Evolutionary conservation across 495 filamentous ascomycete genomes (phyloP).

Genomic region (Xylaria bambusicola): DNA sequence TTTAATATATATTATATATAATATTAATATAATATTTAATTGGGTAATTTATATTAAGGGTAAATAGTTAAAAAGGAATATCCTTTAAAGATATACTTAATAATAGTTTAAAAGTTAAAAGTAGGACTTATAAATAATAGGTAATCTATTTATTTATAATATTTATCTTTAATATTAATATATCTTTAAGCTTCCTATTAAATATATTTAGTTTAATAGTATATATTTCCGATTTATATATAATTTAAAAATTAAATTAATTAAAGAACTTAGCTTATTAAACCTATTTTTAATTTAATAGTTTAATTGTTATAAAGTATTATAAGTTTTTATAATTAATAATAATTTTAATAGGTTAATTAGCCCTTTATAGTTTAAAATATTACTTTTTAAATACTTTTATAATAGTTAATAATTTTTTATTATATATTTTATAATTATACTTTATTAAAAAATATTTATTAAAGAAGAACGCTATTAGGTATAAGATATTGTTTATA

Average conservation of each 20-base stretch:
- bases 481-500: neutral
- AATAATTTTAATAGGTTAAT: neutral
- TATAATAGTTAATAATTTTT: constrained; percentile 11
- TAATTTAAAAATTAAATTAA: neutral
- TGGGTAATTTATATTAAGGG: no score
- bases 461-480: neutral
- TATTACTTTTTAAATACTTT: neutral
- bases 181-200: constrained; percentile 65
- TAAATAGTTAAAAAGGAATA: no score
- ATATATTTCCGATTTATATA: neutral
- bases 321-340: neutral
- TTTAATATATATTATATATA: neutral
- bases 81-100: no score
- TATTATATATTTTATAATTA: constrained; percentile 16
- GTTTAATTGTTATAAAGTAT: neutral
- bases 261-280: neutral
- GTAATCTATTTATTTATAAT: neutral
- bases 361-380: neutral
- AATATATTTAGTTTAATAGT: neutral
- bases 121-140: neutral
- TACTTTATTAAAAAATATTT: neutral
- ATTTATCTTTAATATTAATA: constrained; percentile 63
- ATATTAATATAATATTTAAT: neutral
- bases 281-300: no score
- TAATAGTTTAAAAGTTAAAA: neutral